Base-by-base conservation (phyloP, 257 asterid species). In the Primulina tabacum region DNA sequence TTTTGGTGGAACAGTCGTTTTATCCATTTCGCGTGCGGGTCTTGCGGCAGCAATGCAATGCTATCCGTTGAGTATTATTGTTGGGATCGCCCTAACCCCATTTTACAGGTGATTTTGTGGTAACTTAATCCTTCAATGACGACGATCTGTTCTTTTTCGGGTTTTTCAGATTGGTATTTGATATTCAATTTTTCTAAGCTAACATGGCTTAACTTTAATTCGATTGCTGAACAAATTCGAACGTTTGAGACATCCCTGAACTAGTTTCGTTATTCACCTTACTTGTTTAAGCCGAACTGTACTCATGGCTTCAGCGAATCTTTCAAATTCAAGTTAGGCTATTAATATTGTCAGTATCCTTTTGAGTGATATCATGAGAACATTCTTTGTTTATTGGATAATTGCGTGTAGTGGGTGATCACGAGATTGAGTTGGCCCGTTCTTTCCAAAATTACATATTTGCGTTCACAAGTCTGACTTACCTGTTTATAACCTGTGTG, bases 1-100 rank as follows among this genome's bases (percentile, higher is more conserved):
- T 17, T 33, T 17, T 53, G 70, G 17, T 64, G 16, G 16, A 8
- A 38, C 90, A 93, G 99, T 82, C 89, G 95, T 67, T 79, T 89
- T 71, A 74, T 91, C 62, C 87, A 79, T 76, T 81, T 69, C 52
- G 64, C 78, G 33, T 91, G 85, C 65, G 99, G 99, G 16, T 85
- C 86, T 24, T 83, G 72, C 75, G 99, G 97, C 70, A 72, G 85
- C 29, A 53, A 83, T 72, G 89, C 90, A 21, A 82, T 91, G 60
- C 79, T 76, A 75, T 82, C 95, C 50, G 81, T 82, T 40, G 99
- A 94, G 83, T 75, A 84, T 70, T 88, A 81, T 75, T 94, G 95
- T 72, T 94, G 99, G 65, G 96, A 94, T 58, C 95, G 97, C 28
- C 96, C 96, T 71, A 94, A 94, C 75, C 99, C 99, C 52, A 78